phyloP scores from a whole-genome alignment of 208 protist genomes.

The Trypanosoma melophagium region DNA sequence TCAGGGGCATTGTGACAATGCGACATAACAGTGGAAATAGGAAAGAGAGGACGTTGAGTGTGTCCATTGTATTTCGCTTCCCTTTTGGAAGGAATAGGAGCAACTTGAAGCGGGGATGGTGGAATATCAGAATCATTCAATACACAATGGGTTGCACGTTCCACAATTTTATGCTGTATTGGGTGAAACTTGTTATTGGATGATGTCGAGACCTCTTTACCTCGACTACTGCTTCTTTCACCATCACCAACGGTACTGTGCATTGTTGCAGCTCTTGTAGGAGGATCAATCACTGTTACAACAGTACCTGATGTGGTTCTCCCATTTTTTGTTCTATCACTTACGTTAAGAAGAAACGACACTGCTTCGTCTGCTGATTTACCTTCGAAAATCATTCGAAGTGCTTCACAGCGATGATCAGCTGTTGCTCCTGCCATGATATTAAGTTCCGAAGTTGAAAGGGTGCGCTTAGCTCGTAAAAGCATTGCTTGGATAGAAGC shows the following conservation, averaged over 20 bases:
- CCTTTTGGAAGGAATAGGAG: too few relatives aligned
- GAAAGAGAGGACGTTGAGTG: too few relatives aligned
- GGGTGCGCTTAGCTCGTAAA: conserved; percentile 33
- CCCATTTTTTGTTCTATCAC: not conserved
- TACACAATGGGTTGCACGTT: too few relatives aligned
- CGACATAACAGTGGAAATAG: not conserved
- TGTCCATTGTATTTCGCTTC: too few relatives aligned
- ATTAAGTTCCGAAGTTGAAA: conserved; percentile 36
- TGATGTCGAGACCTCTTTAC: too few relatives aligned
- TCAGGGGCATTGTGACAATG: not conserved
- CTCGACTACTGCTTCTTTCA: too few relatives aligned
- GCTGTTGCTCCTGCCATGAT: conserved; percentile 34
- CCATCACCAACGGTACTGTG: too few relatives aligned
- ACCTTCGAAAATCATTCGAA: conserved; percentile 66
- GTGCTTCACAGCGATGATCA: conserved; percentile 48
- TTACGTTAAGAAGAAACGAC: conserved; percentile 40
- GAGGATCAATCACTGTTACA: not conserved
- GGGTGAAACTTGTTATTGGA: too few relatives aligned
- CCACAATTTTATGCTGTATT: too few relatives aligned
- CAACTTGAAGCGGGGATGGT: too few relatives aligned
- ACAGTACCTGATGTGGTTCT: conserved; percentile 9
- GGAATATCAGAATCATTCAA: too few relatives aligned
- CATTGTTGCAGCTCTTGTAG: conserved; percentile 9
- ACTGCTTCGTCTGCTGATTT: conserved; percentile 37
- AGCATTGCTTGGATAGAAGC: conserved; percentile 64